Evolutionary conservation across 441 rosid species (phyloP), one percentile per base, ranked within the genome.

Genomic region (Brassica hybrid): DNA sequence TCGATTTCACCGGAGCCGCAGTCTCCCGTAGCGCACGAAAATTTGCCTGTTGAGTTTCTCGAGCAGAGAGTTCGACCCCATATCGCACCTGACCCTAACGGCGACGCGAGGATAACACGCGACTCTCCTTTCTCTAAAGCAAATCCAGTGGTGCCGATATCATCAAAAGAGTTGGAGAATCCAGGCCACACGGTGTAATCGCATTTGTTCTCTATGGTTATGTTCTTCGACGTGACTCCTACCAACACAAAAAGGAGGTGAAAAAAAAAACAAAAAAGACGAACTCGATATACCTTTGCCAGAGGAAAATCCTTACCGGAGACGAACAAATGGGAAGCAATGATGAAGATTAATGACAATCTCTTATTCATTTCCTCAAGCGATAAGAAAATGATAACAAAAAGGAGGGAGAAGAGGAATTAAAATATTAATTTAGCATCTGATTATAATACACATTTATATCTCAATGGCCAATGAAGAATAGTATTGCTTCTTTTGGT

Each of bases 121-220:
- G 57, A 50, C 18, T 50, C 19, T 50, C 57, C 57, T 50, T 14
- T 50, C 57, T 50, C 17, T 5, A 50, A 3, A 50, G 57, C 57
- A 50, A 50, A 50, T 50, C 57, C 57, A 50, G 18, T 5, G 57
- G 18, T 50, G 57, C 1, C 7, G 18, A 13, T 0, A 6, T 13
- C 18, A 5, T 14, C 0, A n/a, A 13, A n/a, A 41, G 11, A 41
- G 57, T n/a, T n/a, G 57, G 3, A 5, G 57, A 50, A 5, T 50
- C 18, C 57, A 16, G 57, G 57, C 57, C 57, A 50, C 18, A 50
- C 57, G 62, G 62, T 58, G 32, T 58, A 9, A 21, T 58, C 62
- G 62, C 62, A 58, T 12, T 58, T 58, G 62, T 58, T 58, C 62
- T 21, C 62, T 58, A 21, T 58, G 7, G 62, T 58, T 58, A 58